Base-by-base conservation (phyloP, 2,329 filamentous ascomycete genomes). In the Scedosporium apiospermum region DNA sequence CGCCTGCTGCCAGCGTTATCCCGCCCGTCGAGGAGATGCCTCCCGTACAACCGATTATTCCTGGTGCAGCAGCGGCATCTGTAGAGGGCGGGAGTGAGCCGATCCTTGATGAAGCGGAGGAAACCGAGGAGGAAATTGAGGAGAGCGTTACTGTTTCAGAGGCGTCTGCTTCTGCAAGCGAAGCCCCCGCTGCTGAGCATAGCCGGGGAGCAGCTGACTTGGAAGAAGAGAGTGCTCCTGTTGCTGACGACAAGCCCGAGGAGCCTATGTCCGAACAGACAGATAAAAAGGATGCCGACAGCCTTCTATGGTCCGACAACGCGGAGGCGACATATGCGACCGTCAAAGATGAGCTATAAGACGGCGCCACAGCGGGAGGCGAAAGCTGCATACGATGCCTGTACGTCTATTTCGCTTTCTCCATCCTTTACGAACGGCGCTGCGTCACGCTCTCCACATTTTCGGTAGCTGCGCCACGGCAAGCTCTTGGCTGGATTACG, bases 1-100 rank as follows among this genome's bases (percentile, higher is more conserved):
- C 71, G 2, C 68, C 62, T 9, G 66, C 67, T 14, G 70, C 66
- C 1, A 63, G 67, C 0, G 62, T 57, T 7, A 66, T 65, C 53
- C 64, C 65, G n/a, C 57, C 58, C n/a, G 57, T 58, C 6, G 63
- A 69, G 26, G 64, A 65, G 10, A 62, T 61, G 69, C 66, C 26
- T 49, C 46, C 30, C 27, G 51, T 23, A 59, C 64, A 16, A 41
- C 46, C 14, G 53, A 58, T n/a, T 27, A 10, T 14, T 60, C 53
- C 53, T 58, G 58, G 16, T 12, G 26, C n/a, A 27, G 23, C 23
- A 42, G 53, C 30, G 27, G 41, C 26, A 9, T 42, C 21, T 41
- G 60, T 21, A 27, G 59, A 61, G 30, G 42, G 23, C 46, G 34
- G 38, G 7, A 30, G 14, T 14, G 27, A 34, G 44, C 9, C 27